Percentiles rank a stretch among this genome's conserved stretches.
phyloP scores from a whole-genome alignment of 371 early-diverging fungal species.

The Mortierella sp. region DNA sequence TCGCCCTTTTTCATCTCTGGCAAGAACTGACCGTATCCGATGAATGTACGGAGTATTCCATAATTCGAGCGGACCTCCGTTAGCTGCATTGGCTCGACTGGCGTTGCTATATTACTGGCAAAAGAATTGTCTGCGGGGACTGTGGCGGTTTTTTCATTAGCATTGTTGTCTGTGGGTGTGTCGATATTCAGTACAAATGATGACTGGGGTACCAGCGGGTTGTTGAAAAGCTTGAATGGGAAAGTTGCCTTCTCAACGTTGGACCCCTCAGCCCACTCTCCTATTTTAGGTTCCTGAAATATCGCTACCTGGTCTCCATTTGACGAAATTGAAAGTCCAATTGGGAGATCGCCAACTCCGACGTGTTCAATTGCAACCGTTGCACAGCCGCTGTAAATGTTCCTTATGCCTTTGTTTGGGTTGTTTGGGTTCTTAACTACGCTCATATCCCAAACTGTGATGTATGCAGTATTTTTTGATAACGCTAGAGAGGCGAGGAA shows the following conservation, averaged over 20 bases:
- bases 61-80: constrained; percentile 17
- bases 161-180: neutral
- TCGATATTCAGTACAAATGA: constrained; percentile 32
- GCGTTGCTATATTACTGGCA: neutral
- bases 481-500: constrained; percentile 38
- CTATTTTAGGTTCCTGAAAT: constrained; percentile 48
- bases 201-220: constrained; percentile 38
- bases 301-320: constrained; percentile 45
- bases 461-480: constrained; percentile 18
- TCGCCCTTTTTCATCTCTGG: constrained; percentile 68
- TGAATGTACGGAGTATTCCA: constrained; percentile 57
- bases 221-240: constrained; percentile 41
- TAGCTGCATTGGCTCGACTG: constrained; percentile 7
- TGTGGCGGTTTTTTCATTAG: constrained; percentile 4
- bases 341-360: constrained; percentile 31
- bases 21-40: constrained; percentile 71
- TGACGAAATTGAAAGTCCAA: constrained; percentile 45
- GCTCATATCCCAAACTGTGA: constrained; percentile 45
- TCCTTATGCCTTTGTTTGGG: constrained; percentile 13
- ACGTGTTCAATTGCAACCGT: constrained; percentile 6
- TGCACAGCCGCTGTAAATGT: constrained; percentile 28
- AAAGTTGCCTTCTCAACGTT: constrained; percentile 25
- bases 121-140: neutral
- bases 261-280: constrained; percentile 46
- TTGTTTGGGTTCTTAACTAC: constrained; percentile 21